Base-by-base conservation (phyloP, 495 filamentous ascomycete genomes). In the Tuber microsphaerosporum region DNA sequence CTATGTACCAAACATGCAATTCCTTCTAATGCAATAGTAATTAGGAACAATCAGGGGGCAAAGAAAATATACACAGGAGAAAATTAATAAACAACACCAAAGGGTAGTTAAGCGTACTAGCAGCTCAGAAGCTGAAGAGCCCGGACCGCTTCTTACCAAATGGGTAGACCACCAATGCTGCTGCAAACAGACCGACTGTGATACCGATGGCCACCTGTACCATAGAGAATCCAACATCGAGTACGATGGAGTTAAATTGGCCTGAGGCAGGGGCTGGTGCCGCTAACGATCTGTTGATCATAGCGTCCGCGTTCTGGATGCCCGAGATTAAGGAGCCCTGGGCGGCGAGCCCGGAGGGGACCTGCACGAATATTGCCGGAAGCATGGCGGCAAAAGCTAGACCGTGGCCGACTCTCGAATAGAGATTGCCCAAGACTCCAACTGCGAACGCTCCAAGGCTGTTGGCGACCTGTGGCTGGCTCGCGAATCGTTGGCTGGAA, bases 141-240 rank as follows among this genome's bases (percentile, higher is more conserved):
- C 94, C 94, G 83, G 92, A 94, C 76, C 94, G 89, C 83, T 91
- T 91, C 86, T 97, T 97, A 17, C 94, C 94, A 76, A 97, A 86
- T 1, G 94, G 94, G 87, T 98, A 98, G 6, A 97, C 90, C 39
- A 97, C 86, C 76, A 97, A 81, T 5, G 93, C 92, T 72, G 92
- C 93, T 71, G 97, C 84, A 81, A 97, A 97, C 45, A 98, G 84
- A 12, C 94, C 94, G 3, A 97, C 93, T 3, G 93, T 94, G 76
- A 97, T 96, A 39, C 92, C 94, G 82, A 97, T 94, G 8, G 94
- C 94, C 20, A 97, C 89, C 81, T 97, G 92, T 70, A 98, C 89
- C 86, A 98, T 95, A 51, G 89, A 91, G 78, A 92, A 94, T 34
- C 92, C 89, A 46, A 98, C 91, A 76, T 92, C 94, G 73, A 94